These are phyloP conservation scores for Leccinum colubrinum DNA, from an alignment of 1,284 basidiomycete genomes.

Conservation along the genomic window DNA sequence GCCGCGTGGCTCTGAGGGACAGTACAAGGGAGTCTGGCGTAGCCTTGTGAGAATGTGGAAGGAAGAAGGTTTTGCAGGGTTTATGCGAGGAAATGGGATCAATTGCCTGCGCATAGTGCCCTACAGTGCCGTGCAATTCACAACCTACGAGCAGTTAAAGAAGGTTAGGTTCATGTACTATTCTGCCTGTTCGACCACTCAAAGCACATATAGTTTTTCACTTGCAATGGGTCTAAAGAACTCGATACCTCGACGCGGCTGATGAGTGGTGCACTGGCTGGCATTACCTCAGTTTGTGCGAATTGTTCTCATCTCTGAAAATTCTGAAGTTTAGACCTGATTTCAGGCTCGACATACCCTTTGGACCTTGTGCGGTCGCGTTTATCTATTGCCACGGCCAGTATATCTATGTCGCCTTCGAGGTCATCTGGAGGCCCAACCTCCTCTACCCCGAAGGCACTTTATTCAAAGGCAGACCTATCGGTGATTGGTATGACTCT, in stretches of 20 bases:
- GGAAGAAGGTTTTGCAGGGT: slow-evolving; percentile 90
- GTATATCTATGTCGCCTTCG: slow-evolving; percentile 43
- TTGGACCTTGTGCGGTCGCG: slow-evolving; percentile 92
- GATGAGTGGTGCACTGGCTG: slow-evolving; percentile 83
- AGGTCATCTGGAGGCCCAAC: slow-evolving; percentile 20
- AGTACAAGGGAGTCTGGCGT: slow-evolving; percentile 83
- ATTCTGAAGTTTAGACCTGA: slow-evolving; percentile 18
- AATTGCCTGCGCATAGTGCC: slow-evolving; percentile 90
- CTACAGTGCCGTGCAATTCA: slow-evolving; percentile 82
- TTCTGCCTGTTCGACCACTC: slow-evolving; percentile 7
- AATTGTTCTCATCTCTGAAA: slow-evolving; percentile 1
- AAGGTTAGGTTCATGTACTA: slow-evolving; percentile 43
- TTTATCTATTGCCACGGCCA: slow-evolving; percentile 88
- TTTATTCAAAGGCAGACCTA: slow-evolving; percentile 54
- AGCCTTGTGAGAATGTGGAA: slow-evolving; percentile 86
- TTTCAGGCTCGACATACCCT: slow-evolving; percentile 84
- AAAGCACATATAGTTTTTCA: slow-evolving; percentile 59
- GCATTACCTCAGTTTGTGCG: slow-evolving; percentile 86
- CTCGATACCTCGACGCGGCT: slow-evolving; percentile 85
- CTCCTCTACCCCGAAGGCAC: slow-evolving; percentile 31
- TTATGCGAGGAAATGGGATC: slow-evolving; percentile 91
- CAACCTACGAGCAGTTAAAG: slow-evolving; percentile 88
- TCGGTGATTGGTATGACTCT: slow-evolving; percentile 88
- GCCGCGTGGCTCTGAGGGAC: slow-evolving; percentile 52
- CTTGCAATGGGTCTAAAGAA: slow-evolving; percentile 60